Conservation (phyloP, 2,329 filamentous ascomycete genomes). For the Elsinoe ampelina region DNA sequence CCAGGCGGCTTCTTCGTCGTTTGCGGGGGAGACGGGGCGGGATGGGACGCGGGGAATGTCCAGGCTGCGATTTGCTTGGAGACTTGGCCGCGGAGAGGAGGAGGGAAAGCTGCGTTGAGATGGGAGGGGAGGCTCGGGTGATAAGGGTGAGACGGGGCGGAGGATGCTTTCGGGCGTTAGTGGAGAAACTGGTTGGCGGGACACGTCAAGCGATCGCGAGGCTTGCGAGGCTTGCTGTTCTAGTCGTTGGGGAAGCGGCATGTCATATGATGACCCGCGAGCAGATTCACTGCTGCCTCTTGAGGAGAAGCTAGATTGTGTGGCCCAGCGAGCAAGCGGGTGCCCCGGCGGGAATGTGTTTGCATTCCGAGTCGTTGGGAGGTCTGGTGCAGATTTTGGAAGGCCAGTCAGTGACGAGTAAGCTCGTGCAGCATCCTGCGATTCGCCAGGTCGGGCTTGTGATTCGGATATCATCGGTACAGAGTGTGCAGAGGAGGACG, state of each 20-base stretch:
- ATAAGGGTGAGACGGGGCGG: neutral
- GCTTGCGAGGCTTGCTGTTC: slow-evolving; percentile 6
- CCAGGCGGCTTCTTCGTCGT: neutral
- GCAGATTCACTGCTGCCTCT: slow-evolving; percentile 3
- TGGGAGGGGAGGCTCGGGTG: neutral
- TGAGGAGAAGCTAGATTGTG: slow-evolving; percentile 5
- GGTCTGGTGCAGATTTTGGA: slow-evolving; percentile 10
- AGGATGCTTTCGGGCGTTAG: slow-evolving; percentile 3
- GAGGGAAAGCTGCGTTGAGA: neutral
- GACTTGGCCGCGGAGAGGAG: neutral
- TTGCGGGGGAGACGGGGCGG: neutral
- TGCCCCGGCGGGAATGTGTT: neutral
- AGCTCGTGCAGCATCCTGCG: neutral
- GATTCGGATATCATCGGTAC: neutral
- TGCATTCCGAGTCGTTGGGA: neutral
- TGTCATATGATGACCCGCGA: slow-evolving; percentile 4
- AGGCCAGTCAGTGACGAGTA: neutral
- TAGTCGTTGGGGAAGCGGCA: neutral
- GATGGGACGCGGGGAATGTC: slow-evolving; percentile 5
- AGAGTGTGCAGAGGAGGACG: slow-evolving; percentile 7
- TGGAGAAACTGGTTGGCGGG: neutral
- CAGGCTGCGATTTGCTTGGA: neutral
- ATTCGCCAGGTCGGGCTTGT: neutral
- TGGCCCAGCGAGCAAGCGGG: neutral
- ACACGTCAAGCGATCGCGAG: neutral